These are phyloP conservation scores for Conticribra guillardii DNA, from an alignment of 108 stramenopile genomes.

Conservation along the genomic window DNA sequence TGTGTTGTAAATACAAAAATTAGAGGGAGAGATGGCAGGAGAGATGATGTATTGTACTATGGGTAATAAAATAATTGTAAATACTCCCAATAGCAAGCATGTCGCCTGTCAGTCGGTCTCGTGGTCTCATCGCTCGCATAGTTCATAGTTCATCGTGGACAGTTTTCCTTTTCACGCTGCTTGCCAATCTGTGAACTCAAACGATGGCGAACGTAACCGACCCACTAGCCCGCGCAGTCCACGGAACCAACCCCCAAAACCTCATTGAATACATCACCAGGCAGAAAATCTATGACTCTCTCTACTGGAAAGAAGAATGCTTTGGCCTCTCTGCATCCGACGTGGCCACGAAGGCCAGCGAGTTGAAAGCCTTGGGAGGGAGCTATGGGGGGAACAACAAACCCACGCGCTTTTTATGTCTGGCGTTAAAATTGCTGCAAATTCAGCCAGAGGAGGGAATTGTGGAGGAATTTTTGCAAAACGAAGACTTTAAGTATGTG, in stretches of 20 bases:
- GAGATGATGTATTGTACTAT: too few relatives aligned
- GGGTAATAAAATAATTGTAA: too few relatives aligned
- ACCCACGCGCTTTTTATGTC: constrained; percentile 94
- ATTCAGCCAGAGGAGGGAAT: constrained; percentile 95
- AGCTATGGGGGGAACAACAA: constrained; percentile 87
- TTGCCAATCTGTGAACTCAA: too few relatives aligned
- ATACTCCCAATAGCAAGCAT: too few relatives aligned
- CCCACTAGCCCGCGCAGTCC: constrained; percentile 86
- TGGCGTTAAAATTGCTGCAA: constrained; percentile 96
- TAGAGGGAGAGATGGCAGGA: too few relatives aligned
- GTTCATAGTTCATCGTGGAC: too few relatives aligned
- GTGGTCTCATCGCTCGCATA: too few relatives aligned
- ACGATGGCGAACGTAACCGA: constrained; percentile 96
- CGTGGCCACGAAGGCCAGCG: constrained; percentile 91
- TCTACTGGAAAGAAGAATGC: constrained; percentile 91
- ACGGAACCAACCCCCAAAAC: constrained; percentile 99
- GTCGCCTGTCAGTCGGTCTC: too few relatives aligned
- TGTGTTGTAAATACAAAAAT: too few relatives aligned
- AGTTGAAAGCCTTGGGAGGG: constrained; percentile 84
- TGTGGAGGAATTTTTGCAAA: constrained; percentile 85
- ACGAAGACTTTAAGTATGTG: constrained; percentile 98
- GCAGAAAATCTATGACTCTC: constrained; percentile 92
- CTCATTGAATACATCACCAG: constrained; percentile 98
- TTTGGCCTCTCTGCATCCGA: constrained; percentile 92
- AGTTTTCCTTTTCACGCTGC: too few relatives aligned